Evolutionary conservation across 2,329 filamentous ascomycete genomes (phyloP).

Genomic region (Apiospora pterosperma): DNA sequence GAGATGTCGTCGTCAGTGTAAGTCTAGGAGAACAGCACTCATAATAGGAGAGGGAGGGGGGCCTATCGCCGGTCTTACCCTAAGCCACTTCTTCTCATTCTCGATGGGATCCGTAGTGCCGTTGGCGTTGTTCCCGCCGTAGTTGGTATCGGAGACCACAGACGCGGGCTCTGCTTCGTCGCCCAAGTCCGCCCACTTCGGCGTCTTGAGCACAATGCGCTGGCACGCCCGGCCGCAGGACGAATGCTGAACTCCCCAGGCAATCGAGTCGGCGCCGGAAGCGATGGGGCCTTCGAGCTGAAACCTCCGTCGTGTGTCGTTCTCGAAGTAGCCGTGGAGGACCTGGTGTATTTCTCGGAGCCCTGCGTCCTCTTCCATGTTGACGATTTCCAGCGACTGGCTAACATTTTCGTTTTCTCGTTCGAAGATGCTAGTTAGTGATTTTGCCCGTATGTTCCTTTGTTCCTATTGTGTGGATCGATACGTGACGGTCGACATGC

Average conservation of each 20-base stretch:
- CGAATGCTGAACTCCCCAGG: neutral
- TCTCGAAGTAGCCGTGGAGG: neutral
- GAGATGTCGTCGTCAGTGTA: neutral
- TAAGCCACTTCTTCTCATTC: constrained; percentile 4
- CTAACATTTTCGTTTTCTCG: neutral
- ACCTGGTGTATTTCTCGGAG: neutral
- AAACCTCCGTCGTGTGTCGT: neutral
- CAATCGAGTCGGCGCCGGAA: neutral
- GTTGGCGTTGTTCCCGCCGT: neutral
- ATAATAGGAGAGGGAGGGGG: neutral
- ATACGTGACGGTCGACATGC: neutral
- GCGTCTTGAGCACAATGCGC: neutral
- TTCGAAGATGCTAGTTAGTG: neutral
- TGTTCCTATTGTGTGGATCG: neutral
- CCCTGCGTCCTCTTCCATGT: neutral
- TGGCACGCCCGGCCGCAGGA: neutral
- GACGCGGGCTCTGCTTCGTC: neutral
- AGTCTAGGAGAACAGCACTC: too few relatives aligned
- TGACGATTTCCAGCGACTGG: neutral
- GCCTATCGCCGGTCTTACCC: neutral
- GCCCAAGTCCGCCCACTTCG: neutral
- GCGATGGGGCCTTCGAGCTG: neutral
- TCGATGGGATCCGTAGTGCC: neutral
- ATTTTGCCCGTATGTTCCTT: neutral
- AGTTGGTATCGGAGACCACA: neutral